Conservation (phyloP, 805 yeast genomes). For the Starmerella bombicola region DNA sequence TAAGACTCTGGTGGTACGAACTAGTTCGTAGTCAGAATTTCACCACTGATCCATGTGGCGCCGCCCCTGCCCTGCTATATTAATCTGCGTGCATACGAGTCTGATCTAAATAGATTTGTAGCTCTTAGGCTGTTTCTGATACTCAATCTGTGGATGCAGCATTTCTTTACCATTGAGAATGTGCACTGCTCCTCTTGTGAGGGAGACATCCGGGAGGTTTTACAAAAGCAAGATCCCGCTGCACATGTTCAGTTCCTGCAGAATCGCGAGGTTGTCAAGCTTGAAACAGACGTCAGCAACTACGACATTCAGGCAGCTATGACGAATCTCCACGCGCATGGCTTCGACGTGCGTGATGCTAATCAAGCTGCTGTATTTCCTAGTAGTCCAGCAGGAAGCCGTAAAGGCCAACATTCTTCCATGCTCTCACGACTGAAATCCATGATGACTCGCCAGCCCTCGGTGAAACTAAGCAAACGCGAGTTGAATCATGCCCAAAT, state of each 20-base stretch:
- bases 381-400: not conserved
- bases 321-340: constrained; percentile 19
- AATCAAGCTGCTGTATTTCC: not conserved
- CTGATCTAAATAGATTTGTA: no score
- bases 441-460: not conserved
- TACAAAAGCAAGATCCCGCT: constrained; percentile 24
- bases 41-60: no score
- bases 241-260: constrained; percentile 22
- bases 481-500: constrained; percentile 19
- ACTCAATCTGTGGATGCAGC: no score
- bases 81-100: no score
- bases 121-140: no score
- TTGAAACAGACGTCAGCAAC: constrained; percentile 15
- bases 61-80: no score
- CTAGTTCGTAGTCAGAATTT: no score
- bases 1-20: no score
- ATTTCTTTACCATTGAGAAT: constrained; percentile 31
- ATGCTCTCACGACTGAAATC: not conserved
- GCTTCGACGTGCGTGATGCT: constrained; percentile 22
- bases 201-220: constrained; percentile 27
- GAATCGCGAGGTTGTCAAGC: constrained; percentile 24
- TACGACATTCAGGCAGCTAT: constrained; percentile 14
- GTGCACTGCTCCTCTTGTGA: constrained; percentile 48
- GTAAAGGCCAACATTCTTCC: not conserved
- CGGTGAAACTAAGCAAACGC: not conserved